Conservation (phyloP, 2,329 filamentous ascomycete genomes). For the Paraphaeosphaeria minitans region DNA sequence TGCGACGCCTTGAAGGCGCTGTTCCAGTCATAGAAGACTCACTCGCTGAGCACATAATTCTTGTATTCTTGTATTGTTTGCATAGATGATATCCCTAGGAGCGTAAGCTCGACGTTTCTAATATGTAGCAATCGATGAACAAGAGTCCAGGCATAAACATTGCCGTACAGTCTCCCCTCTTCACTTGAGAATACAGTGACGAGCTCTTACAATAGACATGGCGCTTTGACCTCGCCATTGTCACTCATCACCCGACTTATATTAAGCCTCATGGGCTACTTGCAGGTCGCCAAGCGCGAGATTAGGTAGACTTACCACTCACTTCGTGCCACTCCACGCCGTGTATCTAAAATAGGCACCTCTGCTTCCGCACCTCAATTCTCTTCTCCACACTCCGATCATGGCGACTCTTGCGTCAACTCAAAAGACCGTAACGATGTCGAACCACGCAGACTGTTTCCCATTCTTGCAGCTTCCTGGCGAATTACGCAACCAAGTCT, state of each 20-base stretch:
- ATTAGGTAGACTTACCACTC: not conserved
- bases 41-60: not conserved
- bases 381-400: not conserved
- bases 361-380: not conserved
- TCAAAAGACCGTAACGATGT: not conserved
- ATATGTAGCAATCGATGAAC: not conserved
- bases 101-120: not conserved
- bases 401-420: not conserved
- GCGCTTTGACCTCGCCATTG: too few relatives aligned
- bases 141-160: too few relatives aligned
- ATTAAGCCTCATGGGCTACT: not conserved
- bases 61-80: not conserved
- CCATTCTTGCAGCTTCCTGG: conserved; percentile 1
- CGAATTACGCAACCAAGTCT: not conserved
- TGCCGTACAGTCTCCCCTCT: too few relatives aligned
- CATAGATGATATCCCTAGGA: conserved; percentile 8
- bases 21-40: not conserved
- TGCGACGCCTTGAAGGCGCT: not conserved
- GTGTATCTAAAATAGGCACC: not conserved
- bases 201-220: too few relatives aligned
- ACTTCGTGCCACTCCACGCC: not conserved
- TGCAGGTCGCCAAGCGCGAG: not conserved
- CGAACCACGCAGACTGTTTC: not conserved
- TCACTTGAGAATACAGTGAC: too few relatives aligned
- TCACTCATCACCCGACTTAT: too few relatives aligned